Percentiles rank a stretch among this genome's conserved stretches.
These are phyloP conservation scores for Lophium mytilinum DNA, from an alignment of 495 filamentous ascomycete genomes.

Conservation along the genomic window DNA sequence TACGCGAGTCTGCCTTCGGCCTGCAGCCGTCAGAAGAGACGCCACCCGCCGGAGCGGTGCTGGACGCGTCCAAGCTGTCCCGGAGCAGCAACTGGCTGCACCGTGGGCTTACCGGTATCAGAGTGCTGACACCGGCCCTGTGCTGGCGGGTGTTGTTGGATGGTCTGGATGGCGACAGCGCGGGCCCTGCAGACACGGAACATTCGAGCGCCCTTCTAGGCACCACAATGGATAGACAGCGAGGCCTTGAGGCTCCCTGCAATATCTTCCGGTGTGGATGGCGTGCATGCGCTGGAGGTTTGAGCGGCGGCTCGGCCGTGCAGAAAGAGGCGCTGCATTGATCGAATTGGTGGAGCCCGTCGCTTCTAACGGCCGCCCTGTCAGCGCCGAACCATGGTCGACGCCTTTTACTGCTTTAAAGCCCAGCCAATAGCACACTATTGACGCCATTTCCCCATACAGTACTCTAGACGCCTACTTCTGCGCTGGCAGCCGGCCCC, in stretches of 20 bases:
- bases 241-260: neutral
- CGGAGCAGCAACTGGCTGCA: too few species aligned
- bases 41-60: too few species aligned
- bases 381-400: too few species aligned
- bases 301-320: slow-evolving; percentile 10
- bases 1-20: too few species aligned
- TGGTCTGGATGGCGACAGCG: neutral
- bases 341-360: neutral
- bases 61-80: too few species aligned
- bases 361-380: too few species aligned
- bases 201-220: neutral
- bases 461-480: too few species aligned
- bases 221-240: neutral
- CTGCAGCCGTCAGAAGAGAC: too few species aligned
- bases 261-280: neutral
- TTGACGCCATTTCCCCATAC: too few species aligned
- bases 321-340: slow-evolving; percentile 5
- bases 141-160: neutral
- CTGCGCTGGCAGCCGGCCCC: too few species aligned
- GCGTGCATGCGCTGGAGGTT: slow-evolving; percentile 22
- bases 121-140: neutral
- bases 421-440: too few species aligned
- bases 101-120: neutral
- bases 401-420: too few species aligned
- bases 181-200: neutral